These are phyloP conservation scores for Exserohilum turcica DNA, from an alignment of 2,329 filamentous ascomycete species.

Conservation along the genomic window DNA sequence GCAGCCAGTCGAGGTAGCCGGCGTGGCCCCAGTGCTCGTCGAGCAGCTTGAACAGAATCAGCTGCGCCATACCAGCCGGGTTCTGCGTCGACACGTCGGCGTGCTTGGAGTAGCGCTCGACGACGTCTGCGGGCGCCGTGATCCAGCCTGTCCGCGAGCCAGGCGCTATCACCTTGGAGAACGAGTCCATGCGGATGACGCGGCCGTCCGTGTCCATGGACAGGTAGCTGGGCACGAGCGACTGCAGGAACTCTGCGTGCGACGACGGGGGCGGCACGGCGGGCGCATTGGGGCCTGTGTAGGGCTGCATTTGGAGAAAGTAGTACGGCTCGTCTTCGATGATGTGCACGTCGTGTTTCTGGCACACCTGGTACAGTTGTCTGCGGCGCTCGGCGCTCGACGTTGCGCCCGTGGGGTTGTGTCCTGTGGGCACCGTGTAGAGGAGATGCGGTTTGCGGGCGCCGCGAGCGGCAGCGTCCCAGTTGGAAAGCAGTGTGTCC, in stretches of 20 bases:
- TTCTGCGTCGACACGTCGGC: constrained; percentile 85
- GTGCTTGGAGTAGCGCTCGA: constrained; percentile 81
- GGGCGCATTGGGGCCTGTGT: constrained; percentile 61
- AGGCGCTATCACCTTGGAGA: constrained; percentile 88
- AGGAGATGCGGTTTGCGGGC: constrained; percentile 69
- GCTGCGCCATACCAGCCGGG: constrained; percentile 81
- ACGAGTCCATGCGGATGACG: constrained; percentile 88
- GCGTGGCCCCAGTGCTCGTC: constrained; percentile 94
- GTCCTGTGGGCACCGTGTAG: constrained; percentile 78
- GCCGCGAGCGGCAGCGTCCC: constrained; percentile 62
- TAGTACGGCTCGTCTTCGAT: constrained; percentile 95
- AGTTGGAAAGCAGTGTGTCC: constrained; percentile 67
- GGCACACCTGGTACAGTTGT: constrained; percentile 76
- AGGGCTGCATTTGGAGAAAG: constrained; percentile 86
- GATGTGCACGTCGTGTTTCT: constrained; percentile 84
- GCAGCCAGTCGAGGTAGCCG: constrained; percentile 88
- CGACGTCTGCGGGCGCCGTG: constrained; percentile 81
- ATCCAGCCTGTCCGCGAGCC: constrained; percentile 87
- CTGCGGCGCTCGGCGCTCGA: constrained; percentile 69
- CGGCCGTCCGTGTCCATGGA: constrained; percentile 85
- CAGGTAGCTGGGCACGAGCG: constrained; percentile 75
- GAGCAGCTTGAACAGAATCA: constrained; percentile 83
- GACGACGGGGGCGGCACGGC: constrained; percentile 62
- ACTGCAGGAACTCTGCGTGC: constrained; percentile 74
- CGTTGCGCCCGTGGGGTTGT: constrained; percentile 90